Base-by-base conservation (phyloP, 257 asterid genomes). In the Primulina eburnea region DNA sequence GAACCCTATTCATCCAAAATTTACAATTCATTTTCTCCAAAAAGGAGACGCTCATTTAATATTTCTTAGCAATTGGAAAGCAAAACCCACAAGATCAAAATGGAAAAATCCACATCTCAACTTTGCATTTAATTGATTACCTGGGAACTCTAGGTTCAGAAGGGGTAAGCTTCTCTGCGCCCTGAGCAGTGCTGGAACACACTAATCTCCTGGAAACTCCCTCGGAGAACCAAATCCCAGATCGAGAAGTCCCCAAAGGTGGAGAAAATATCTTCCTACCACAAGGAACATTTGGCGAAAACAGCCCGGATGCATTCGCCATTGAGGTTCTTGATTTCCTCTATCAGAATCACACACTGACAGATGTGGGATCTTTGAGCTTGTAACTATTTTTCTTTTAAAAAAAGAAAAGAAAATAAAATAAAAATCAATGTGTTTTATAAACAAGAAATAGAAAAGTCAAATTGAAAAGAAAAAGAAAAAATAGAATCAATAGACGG, bases 121-220 rank as follows among this genome's bases (percentile, higher is more conserved):
- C 18, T 60, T 33, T 17, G 5, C 8, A 18, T 70, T 38, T 56
- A 73, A 50, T 30, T 18, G 66, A 68, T 64, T 60, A 92, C 98
- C 97, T 86, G 71, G 86, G 83, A 26, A 61, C 81, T 81, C 81
- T 83, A 64, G 89, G 76, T 75, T 80, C 83, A 66, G 90, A 78
- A 47, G 84, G 73, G 74, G 90, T 80, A 76, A 81, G 83, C 80
- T 78, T 87, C 73, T 88, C 86, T 6, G 87, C 91, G 16, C 90
- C 89, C 71, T 86, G 87, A 69, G 81, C 74, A 32, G 91, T 65
- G 83, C 84, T 80, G 75, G 90, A 78, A 69, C 92, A 92, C 61
- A 76, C 30, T 38, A 80, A 70, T 75, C 82, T 82, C 70, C 71
- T 82, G 65, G 79, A 76, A 58, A 35, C 79, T 63, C 74, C 77